Percentiles rank a stretch among this genome's conserved stretches.
phyloP scores from a whole-genome alignment of 768 basidiomycete genomes.

The Roridomyces roridus region DNA sequence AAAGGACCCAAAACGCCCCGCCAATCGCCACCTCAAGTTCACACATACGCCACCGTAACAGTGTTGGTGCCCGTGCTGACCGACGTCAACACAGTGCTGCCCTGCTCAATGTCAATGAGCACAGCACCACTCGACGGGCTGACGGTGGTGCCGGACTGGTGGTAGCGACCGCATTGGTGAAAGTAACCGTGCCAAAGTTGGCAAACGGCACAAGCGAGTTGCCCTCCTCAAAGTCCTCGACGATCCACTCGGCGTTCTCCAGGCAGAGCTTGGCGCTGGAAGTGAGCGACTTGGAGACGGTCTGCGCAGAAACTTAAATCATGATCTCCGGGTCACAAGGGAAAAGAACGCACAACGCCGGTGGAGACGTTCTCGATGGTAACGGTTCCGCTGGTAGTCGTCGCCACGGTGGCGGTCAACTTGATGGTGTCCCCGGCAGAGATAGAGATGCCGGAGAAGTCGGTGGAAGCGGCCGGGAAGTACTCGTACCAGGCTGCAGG shows the following conservation, averaged over 20 bases:
- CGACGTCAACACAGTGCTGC: slow-evolving; percentile 34
- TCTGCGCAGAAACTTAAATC: neutral
- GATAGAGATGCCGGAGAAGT: neutral
- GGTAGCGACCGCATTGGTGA: slow-evolving; percentile 38
- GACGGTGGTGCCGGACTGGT: slow-evolving; percentile 29
- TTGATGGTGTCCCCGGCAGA: slow-evolving; percentile 17
- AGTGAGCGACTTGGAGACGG: slow-evolving; percentile 35
- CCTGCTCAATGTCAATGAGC: slow-evolving; percentile 44
- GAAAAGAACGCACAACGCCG: neutral
- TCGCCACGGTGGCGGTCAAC: slow-evolving; percentile 11
- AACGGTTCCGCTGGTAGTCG: slow-evolving; percentile 6
- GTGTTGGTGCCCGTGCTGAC: slow-evolving; percentile 27
- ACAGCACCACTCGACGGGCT: slow-evolving; percentile 34
- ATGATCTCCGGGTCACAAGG: neutral
- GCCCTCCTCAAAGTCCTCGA: slow-evolving; percentile 39
- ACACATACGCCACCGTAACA: slow-evolving; percentile 24
- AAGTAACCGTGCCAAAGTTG: slow-evolving; percentile 44
- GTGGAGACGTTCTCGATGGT: slow-evolving; percentile 17
- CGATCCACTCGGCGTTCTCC: slow-evolving; percentile 44
- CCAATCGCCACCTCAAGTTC: too few relatives aligned
- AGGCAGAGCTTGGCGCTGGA: slow-evolving; percentile 24
- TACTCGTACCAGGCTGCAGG: slow-evolving; percentile 2
- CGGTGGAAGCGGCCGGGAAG: neutral
- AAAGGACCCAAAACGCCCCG: neutral
- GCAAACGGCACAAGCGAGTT: slow-evolving; percentile 41